Conservation (phyloP, 2,329 filamentous ascomycete species). For the Neofusicoccum parvum region DNA sequence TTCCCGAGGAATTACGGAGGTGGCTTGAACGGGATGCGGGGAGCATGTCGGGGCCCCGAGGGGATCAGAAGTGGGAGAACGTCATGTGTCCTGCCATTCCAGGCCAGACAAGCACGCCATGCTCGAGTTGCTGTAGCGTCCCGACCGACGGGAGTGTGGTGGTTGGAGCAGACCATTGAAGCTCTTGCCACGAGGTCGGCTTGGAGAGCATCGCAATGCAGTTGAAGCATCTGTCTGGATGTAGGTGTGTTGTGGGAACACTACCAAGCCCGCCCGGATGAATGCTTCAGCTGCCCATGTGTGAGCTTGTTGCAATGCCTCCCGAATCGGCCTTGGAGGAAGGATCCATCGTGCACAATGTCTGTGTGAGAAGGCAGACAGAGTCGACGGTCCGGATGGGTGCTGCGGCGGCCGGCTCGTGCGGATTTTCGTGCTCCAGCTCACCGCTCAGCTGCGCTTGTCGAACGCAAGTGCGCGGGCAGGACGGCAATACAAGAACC, state of each 20-base stretch:
- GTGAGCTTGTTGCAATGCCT: background rate
- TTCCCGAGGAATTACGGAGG: slow-evolving; percentile 1
- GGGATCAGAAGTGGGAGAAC: background rate
- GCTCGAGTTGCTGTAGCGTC: background rate
- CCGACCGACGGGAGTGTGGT: background rate
- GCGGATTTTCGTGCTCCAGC: background rate
- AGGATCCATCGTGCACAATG: accelerated
- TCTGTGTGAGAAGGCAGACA: too few species aligned
- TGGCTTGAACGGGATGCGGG: background rate
- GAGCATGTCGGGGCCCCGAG: slow-evolving; percentile 3
- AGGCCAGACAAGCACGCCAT: background rate
- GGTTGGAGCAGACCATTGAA: too few species aligned
- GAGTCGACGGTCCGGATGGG: too few species aligned
- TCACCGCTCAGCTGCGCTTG: too few species aligned
- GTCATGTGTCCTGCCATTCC: background rate
- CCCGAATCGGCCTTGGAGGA: too few species aligned
- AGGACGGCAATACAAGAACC: background rate
- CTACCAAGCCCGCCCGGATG: background rate
- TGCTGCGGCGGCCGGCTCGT: background rate
- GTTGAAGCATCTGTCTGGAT: background rate
- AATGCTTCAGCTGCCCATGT: background rate
- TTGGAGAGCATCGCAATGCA: background rate
- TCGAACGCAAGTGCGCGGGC: too few species aligned
- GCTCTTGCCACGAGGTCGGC: background rate
- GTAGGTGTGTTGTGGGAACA: background rate